Base-by-base conservation (phyloP, 305 asterid genomes). In the Coffea humblotiana region DNA sequence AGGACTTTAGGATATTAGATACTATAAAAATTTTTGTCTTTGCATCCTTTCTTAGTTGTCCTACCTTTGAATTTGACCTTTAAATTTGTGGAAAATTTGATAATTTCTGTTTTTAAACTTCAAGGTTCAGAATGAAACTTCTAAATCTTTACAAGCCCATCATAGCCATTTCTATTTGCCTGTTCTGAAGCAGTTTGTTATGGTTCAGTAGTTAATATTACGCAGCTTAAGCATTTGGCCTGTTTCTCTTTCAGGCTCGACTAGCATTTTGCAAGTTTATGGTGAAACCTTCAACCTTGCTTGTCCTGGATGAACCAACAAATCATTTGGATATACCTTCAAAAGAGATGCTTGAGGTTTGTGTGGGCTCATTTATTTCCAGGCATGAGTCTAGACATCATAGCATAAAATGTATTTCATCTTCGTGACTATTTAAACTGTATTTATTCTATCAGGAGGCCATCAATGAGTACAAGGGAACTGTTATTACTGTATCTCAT, bases 331-430 rank as follows among this genome's bases (percentile, higher is more conserved):
- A 96, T 83, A 94, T 96, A 79, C 97, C 99, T 49, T 91, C 99
- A 11, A 96, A 96, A 88, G 99, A 96, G 88, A 96, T 96, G 99
- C 99, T 96, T 40, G 99, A 96, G 97, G 99, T 94, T 84, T 47
- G 72, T 68, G 71, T 77, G 52, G 66, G 37, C 79, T 83, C 65
- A 47, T 3, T 83, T 76, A 18, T 71, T 75, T 73, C 67, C 37
- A 48, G 45, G 71, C 65, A 68, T 80, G 65, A 54, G 23, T 47
- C 43, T 35, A 71, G n/a, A 45, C 65, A 18, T 66, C 18, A 3
- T 68, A 3, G 40, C 64, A 3, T 37, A 49, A 13, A 68, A 60
- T 29, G 68, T 37, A 43, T 48, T 77, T 37, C 71, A 58, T 72
- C 76, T 78, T 79, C 65, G 21, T 51, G 63, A 78, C 78, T 63